These are phyloP conservation scores for Epichloe uncinata DNA, from an alignment of 2,329 filamentous ascomycete genomes.

Conservation along the genomic window DNA sequence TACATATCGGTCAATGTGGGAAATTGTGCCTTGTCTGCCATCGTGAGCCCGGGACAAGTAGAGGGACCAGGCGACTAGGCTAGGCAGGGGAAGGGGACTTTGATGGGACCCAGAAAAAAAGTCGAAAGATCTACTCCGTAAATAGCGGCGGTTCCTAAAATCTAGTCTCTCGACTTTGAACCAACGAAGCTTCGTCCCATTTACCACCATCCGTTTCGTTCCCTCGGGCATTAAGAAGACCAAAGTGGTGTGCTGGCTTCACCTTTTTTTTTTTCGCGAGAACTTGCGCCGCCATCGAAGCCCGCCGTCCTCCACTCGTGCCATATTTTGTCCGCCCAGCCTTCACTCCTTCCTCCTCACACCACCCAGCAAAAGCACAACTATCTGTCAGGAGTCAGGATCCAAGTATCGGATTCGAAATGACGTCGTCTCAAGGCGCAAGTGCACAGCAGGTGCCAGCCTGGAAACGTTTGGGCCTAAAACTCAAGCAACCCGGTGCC, in stretches of 20 bases:
- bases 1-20: no score
- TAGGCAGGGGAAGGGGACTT: slow-evolving; percentile 2
- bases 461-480: slow-evolving; percentile 51
- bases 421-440: slow-evolving; percentile 31
- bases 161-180: neutral
- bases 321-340: neutral
- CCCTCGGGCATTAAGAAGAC: no score
- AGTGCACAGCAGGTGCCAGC: slow-evolving; percentile 37
- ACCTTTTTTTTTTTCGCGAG: neutral
- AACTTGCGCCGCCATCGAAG: neutral
- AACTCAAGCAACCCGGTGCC: slow-evolving; percentile 36
- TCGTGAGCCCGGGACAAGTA: neutral
- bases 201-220: neutral
- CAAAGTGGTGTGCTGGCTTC: neutral
- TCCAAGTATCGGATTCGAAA: slow-evolving; percentile 13
- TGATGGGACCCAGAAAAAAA: slow-evolving; percentile 16
- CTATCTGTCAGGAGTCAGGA: slow-evolving; percentile 1
- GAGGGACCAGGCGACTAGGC: slow-evolving; percentile 4
- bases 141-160: neutral
- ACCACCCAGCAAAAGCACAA: slow-evolving; percentile 2
- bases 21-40: neutral
- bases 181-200: neutral
- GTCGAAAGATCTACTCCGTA: slow-evolving; percentile 3
- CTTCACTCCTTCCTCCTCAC: neutral
- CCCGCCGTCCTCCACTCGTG: neutral